phyloP scores from a whole-genome alignment of 2,329 filamentous ascomycete species.

The Penicillium sp. region DNA sequence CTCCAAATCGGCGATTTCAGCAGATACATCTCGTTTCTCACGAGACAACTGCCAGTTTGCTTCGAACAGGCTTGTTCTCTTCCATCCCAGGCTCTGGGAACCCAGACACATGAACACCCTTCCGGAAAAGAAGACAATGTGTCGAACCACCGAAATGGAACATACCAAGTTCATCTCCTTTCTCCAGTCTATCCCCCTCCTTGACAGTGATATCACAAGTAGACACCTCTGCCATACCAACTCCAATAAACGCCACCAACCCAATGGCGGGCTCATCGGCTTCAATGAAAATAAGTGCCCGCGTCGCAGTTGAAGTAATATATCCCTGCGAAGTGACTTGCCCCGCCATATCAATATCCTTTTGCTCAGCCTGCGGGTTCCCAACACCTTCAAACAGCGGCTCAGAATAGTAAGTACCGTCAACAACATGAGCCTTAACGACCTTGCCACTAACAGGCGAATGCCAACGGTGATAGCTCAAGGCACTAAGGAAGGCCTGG shows the following conservation, averaged over 20 bases:
- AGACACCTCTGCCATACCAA: constrained; percentile 76
- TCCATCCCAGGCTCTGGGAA: constrained; percentile 28
- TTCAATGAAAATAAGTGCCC: constrained; percentile 69
- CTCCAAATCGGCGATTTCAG: no score
- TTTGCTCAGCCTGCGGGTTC: constrained; percentile 25
- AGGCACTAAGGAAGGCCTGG: constrained; percentile 66
- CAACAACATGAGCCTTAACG: constrained; percentile 56
- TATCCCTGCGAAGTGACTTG: constrained; percentile 60
- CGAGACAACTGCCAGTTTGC: constrained; percentile 24
- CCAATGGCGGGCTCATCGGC: constrained; percentile 67
- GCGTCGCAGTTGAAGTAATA: constrained; percentile 64
- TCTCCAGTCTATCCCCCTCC: constrained; percentile 64
- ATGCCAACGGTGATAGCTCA: constrained; percentile 73
- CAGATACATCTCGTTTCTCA: neutral
- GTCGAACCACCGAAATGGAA: constrained; percentile 77
- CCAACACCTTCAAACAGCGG: constrained; percentile 52
- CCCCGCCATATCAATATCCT: constrained; percentile 31
- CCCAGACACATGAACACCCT: constrained; percentile 30
- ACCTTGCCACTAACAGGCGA: constrained; percentile 64
- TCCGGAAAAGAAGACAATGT: constrained; percentile 65
- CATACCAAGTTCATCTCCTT: constrained; percentile 73
- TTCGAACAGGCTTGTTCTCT: constrained; percentile 30
- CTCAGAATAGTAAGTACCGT: constrained; percentile 69
- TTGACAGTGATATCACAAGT: constrained; percentile 70
- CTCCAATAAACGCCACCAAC: constrained; percentile 66